Conservation (phyloP, 805 yeast species). For the Zygosaccharomyces rouxii region DNA sequence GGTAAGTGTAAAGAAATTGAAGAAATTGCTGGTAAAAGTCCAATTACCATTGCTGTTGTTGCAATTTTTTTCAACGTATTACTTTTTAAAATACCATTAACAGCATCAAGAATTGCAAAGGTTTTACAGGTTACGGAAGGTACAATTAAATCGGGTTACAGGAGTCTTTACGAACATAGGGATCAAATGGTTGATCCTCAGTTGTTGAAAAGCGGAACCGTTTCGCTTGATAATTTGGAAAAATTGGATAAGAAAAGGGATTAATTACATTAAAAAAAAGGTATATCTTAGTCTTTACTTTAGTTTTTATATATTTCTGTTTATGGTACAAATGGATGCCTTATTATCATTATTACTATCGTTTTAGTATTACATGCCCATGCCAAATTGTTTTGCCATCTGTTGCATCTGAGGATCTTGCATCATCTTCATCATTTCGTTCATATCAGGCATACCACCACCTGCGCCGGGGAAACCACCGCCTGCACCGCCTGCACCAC, state of each 20-base stretch:
- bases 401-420: constrained; percentile 44
- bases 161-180: constrained; percentile 70
- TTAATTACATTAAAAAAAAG: constrained; percentile 16
- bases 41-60: constrained; percentile 96
- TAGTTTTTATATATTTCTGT: background rate
- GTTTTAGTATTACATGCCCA: constrained; percentile 20
- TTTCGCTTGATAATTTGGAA: constrained; percentile 30
- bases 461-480: constrained; percentile 40
- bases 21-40: constrained; percentile 92
- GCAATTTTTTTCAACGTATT: constrained; percentile 90
- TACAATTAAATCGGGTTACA: constrained; percentile 88
- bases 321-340: constrained; percentile 1
- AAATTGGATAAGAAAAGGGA: constrained; percentile 31
- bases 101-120: constrained; percentile 80
- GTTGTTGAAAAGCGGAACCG: constrained; percentile 28
- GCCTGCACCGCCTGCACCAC: constrained; percentile 42
- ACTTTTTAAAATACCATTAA: constrained; percentile 70
- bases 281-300: background rate
- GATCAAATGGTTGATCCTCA: constrained; percentile 51
- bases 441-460: constrained; percentile 71
- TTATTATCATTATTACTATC: background rate
- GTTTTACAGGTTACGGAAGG: constrained; percentile 98
- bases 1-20: constrained; percentile 86
- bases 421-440: constrained; percentile 59
- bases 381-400: constrained; percentile 48